phyloP scores from a whole-genome alignment of 2,329 filamentous ascomycete genomes.

The Eutypa lata region DNA sequence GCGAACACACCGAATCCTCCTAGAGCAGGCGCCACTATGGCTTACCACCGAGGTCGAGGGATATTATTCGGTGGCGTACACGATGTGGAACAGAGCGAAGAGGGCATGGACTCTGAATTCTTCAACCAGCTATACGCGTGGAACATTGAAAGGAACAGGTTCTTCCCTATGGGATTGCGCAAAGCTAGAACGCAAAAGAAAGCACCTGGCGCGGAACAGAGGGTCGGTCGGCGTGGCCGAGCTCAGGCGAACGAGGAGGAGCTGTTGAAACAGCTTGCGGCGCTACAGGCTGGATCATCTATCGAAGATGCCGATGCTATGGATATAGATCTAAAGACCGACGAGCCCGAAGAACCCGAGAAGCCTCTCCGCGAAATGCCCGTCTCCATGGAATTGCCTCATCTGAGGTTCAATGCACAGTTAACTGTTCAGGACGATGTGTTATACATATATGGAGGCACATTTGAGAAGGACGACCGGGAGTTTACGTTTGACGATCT shows the following conservation, averaged over 20 bases:
- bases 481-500: constrained; percentile 97
- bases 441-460: constrained; percentile 92
- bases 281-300: constrained; percentile 72
- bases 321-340: constrained; percentile 44
- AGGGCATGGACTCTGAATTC: constrained; percentile 95
- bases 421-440: constrained; percentile 88
- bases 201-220: constrained; percentile 54
- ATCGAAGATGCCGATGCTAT: constrained; percentile 49
- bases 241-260: constrained; percentile 91
- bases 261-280: constrained; percentile 78
- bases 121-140: constrained; percentile 90
- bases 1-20: constrained; percentile 82
- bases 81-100: constrained; percentile 85
- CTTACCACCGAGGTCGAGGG: constrained; percentile 87
- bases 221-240: constrained; percentile 64
- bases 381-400: constrained; percentile 78
- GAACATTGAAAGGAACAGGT: constrained; percentile 93
- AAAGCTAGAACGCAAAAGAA: constrained; percentile 68
- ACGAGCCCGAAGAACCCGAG: constrained; percentile 53
- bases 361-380: constrained; percentile 60
- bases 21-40: constrained; percentile 88
- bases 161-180: constrained; percentile 78
- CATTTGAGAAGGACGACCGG: constrained; percentile 89
- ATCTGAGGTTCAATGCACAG: constrained; percentile 86
- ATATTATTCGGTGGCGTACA: constrained; percentile 94